Base-by-base conservation (phyloP, 306 rosid genomes). In the Corylus avellana region DNA sequence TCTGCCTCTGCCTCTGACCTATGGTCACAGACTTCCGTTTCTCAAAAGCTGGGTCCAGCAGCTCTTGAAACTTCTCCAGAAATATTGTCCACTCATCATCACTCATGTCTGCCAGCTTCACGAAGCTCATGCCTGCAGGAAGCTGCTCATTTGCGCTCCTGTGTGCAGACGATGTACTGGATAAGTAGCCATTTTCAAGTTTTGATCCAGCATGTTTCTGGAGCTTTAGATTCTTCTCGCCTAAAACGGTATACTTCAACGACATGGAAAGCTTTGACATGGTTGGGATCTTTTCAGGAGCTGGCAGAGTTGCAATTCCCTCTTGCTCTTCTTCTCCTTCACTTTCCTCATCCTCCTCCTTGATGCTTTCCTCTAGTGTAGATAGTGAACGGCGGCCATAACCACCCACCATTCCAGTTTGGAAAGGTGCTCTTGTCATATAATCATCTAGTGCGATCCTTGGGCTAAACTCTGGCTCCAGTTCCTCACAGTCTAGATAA, bases 61-160 rank as follows among this genome's bases (percentile, higher is more conserved):
- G 81, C 87, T 90, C 94, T 66, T 83, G 89, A 82, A 95, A 90
- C 89, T 87, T 93, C 78, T 91, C 94, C 51, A 88, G 90, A 86
- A 91, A 95, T 79, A 83, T 77, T 51, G 77, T 47, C 99, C 99
- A 95, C n/a, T 88, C 89, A 55, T 90, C 97, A 22, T 93, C 97
- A 0, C 75, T 84, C 97, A 93, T 85, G 73, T 93, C 96, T 12
- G 91, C 97, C 50, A 95, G 81, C 79, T 88, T 88, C 81, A 95
- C 93, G 76, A 95, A 95, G 87, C 90, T 89, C 74, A 73, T 63
- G 85, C 99, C 93, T 25, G 97, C 84, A 66, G 96, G 97, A 80
- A 95, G 96, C 81, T 93, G 97, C 89, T 95, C 99, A 27, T 86
- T 93, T 18, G 98, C 98, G 79, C 99, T 95, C 87, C 90, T 76